These are phyloP conservation scores for Ogataea parapolymorpha DNA, from an alignment of 805 yeast genomes.

Conservation along the genomic window DNA sequence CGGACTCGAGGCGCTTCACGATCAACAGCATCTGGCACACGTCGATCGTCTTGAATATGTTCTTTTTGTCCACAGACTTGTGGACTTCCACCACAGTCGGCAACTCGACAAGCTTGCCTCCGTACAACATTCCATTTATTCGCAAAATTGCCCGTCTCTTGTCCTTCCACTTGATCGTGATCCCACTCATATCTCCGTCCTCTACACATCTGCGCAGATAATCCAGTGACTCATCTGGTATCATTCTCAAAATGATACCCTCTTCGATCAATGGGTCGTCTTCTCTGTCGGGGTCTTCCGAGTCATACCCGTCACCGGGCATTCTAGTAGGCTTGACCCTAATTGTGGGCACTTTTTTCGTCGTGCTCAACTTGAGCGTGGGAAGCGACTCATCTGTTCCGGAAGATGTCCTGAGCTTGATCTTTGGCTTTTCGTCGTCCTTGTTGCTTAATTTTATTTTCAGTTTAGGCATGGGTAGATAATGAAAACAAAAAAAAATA, in stretches of 20 bases:
- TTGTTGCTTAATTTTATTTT: conserved; percentile 21
- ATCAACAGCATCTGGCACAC: conserved; percentile 82
- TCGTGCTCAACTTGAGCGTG: conserved; percentile 38
- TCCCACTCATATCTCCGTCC: conserved; percentile 64
- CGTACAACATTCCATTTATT: conserved; percentile 67
- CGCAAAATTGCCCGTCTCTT: conserved; percentile 72
- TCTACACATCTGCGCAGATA: conserved; percentile 74
- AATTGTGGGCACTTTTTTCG: conserved; percentile 40
- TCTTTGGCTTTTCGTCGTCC: conserved; percentile 22
- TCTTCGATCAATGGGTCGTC: conserved; percentile 92
- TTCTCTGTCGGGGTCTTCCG: conserved; percentile 94
- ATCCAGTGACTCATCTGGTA: conserved; percentile 66
- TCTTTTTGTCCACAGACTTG: conserved; percentile 86
- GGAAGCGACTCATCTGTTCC: conserved; percentile 12
- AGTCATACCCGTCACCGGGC: conserved; percentile 95
- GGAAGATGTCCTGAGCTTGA: conserved; percentile 23
- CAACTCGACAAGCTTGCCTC: conserved; percentile 81
- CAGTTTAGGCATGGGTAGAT: conserved; percentile 22
- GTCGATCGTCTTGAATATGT: conserved; percentile 82
- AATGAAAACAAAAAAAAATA: not conserved
- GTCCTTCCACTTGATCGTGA: conserved; percentile 81
- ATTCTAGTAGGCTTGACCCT: conserved; percentile 59
- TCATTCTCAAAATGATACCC: conserved; percentile 73
- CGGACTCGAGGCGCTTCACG: conserved; percentile 46
- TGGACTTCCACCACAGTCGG: conserved; percentile 87